A percentile compares a stretch with the other conserved stretches of the same genome.
phyloP scores from a whole-genome alignment of 2,329 filamentous ascomycete genomes.

The Phialophora chinensis region DNA sequence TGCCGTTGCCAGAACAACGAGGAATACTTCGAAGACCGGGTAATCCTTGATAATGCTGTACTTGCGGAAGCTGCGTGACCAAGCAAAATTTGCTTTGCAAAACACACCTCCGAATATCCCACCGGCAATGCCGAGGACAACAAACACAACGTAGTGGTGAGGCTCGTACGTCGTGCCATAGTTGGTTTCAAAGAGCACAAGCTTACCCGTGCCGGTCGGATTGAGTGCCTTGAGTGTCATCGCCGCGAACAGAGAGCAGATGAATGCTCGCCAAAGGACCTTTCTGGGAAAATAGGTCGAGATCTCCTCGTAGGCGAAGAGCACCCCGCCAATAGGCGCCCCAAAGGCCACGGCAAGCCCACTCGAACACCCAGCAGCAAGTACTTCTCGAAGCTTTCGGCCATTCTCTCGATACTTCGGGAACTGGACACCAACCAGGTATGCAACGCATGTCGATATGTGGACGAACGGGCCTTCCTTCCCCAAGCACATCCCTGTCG shows the following conservation, averaged over 20 bases:
- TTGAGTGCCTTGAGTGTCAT: constrained; percentile 64
- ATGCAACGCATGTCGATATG: constrained; percentile 64
- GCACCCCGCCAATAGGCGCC: constrained; percentile 65
- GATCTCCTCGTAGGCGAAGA: constrained; percentile 68
- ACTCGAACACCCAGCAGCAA: constrained; percentile 63
- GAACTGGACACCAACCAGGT: constrained; percentile 59
- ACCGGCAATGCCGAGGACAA: constrained; percentile 62
- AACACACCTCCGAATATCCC: constrained; percentile 65
- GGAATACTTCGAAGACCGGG: constrained; percentile 62
- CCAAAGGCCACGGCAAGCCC: constrained; percentile 67
- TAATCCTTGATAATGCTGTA: constrained; percentile 60
- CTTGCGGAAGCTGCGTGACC: constrained; percentile 62
- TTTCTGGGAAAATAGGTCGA: constrained; percentile 65
- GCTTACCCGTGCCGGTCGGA: constrained; percentile 64
- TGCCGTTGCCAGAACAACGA: constrained; percentile 61
- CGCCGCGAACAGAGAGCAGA: constrained; percentile 63
- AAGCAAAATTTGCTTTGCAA: constrained; percentile 63
- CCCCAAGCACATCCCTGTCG: constrained; percentile 65
- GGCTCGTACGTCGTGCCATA: constrained; percentile 63
- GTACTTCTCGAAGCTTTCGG: constrained; percentile 63
- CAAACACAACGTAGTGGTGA: constrained; percentile 63
- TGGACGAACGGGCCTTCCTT: constrained; percentile 69
- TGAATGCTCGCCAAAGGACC: constrained; percentile 65
- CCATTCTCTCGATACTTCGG: constrained; percentile 65
- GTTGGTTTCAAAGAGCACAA: constrained; percentile 66